Evolutionary conservation across 805 yeast species (phyloP), one percentile per base, ranked within the genome.

Genomic region (Candida vartiovaarae): DNA sequence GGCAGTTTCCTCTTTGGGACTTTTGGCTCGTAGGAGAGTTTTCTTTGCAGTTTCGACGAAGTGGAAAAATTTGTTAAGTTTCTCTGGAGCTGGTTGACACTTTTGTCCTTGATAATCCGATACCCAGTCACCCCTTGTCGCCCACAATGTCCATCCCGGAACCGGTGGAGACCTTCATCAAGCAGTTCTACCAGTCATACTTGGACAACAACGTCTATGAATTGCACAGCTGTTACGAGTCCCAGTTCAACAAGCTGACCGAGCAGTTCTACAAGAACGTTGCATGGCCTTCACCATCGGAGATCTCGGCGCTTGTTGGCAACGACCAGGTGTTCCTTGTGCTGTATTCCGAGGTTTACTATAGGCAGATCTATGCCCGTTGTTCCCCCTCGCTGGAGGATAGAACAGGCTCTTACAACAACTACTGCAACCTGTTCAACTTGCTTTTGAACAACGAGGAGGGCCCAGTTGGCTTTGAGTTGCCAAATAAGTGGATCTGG

Each of bases 401-500:
- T 45, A 62, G 75, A 46, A 62, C 71, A 36, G 70, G 66, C 27
- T 70, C 76, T 5, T 73, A 67, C 57, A 70, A 68, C 57, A 72
- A 73, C 57, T 72, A 72, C 58, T 72, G 76, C 53, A 65, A 65
- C 47, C 59, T 71, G 52, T 72, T 72, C 64, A 71, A 71, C 55
- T 54, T 65, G 47, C 61, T 72, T 39, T 61, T 72, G 47, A 70
- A 69, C 58, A 60, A 65, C 36, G 67, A 65, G 43, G 65, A 61
- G 27, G 70, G 71, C 7, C 74, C 76, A 31, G 66, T 64, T 8
- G 65, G 66, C 32, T 63, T 72, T 46, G 76, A 72, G 52, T 55
- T 72, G 39, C 77, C 77, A 39, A 62, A 62, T 47, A 65, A 66
- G 49, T 72, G 77, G 77, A 60, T 70, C 25, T 73, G 77, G 77